Percentiles rank a stretch among this genome's conserved stretches.
Evolutionary conservation across 2,329 filamentous ascomycete genomes (phyloP).

Genomic region (Juglanconis oblonga): DNA sequence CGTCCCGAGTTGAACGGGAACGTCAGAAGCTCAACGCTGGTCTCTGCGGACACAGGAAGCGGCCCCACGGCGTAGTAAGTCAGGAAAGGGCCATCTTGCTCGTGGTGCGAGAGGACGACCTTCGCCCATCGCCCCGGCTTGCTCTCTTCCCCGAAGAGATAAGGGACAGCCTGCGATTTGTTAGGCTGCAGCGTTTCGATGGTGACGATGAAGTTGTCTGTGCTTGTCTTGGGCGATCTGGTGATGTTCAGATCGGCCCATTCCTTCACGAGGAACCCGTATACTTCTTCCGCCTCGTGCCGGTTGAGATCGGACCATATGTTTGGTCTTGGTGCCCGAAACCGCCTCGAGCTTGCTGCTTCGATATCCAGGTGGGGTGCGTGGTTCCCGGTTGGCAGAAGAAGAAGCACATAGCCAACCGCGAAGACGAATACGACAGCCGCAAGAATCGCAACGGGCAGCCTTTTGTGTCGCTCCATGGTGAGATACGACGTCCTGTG

Average conservation of each 20-base stretch:
- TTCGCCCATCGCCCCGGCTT: constrained; percentile 41
- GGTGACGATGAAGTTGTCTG: constrained; percentile 45
- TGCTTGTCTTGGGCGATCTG: constrained; percentile 31
- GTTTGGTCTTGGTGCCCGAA: constrained; percentile 37
- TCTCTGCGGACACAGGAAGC: constrained; percentile 38
- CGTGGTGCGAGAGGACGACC: constrained; percentile 43
- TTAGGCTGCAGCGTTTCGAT: constrained; percentile 47
- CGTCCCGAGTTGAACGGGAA: constrained; percentile 43
- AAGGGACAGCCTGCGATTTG: constrained; percentile 44
- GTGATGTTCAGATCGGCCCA: constrained; percentile 44
- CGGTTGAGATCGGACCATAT: constrained; percentile 39
- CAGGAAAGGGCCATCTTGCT: constrained; percentile 38
- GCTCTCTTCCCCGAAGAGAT: constrained; percentile 35
- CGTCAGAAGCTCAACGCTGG: constrained; percentile 36
- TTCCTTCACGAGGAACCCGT: constrained; percentile 38
- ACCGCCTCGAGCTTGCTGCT: background rate
- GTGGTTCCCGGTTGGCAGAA: background rate
- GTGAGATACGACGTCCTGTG: background rate
- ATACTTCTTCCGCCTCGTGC: constrained; percentile 41
- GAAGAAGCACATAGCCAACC: constrained; percentile 1
- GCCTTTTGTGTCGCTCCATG: constrained; percentile 7
- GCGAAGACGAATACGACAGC: background rate
- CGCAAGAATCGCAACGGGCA: background rate
- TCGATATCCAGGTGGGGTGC: background rate
- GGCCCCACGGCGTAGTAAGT: constrained; percentile 50